Evolutionary conservation across 495 filamentous ascomycete species (phyloP).

Genomic region (Talaromyces adpressus): DNA sequence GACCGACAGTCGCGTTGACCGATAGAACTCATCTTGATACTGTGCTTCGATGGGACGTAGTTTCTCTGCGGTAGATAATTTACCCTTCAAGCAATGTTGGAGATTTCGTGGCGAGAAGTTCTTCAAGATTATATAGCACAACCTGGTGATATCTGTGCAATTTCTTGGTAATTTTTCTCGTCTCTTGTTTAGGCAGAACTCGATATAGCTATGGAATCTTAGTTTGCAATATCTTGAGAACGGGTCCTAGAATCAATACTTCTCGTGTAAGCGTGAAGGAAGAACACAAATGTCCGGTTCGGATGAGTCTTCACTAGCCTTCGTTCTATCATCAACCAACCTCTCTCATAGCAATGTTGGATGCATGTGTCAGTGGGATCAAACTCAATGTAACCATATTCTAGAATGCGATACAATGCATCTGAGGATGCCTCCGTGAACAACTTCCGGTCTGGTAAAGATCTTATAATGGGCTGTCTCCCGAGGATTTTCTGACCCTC

Average conservation of each 20-base stretch:
- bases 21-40: constrained; percentile 8
- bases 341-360: not conserved
- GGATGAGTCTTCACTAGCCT: not conserved
- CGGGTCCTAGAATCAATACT: not conserved
- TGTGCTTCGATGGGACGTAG: constrained; percentile 14
- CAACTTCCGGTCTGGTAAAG: too few species aligned
- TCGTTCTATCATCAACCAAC: not conserved
- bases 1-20: not conserved
- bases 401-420: not conserved
- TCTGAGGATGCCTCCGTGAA: too few species aligned
- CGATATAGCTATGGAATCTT: not conserved
- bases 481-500: too few species aligned
- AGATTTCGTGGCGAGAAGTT: not conserved
- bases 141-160: not conserved
- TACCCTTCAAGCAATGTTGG: not conserved
- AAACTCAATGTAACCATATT: not conserved
- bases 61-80: constrained; percentile 11
- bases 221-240: not conserved
- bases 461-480: too few species aligned
- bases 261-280: not conserved
- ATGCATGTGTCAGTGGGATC: not conserved
- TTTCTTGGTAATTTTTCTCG: not conserved
- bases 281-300: not conserved
- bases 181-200: not conserved
- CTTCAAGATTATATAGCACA: not conserved